Percentiles rank a stretch among this genome's conserved stretches.
Conservation (phyloP, 2,329 filamentous ascomycete species). For the Teratosphaeria zuluensis region DNA sequence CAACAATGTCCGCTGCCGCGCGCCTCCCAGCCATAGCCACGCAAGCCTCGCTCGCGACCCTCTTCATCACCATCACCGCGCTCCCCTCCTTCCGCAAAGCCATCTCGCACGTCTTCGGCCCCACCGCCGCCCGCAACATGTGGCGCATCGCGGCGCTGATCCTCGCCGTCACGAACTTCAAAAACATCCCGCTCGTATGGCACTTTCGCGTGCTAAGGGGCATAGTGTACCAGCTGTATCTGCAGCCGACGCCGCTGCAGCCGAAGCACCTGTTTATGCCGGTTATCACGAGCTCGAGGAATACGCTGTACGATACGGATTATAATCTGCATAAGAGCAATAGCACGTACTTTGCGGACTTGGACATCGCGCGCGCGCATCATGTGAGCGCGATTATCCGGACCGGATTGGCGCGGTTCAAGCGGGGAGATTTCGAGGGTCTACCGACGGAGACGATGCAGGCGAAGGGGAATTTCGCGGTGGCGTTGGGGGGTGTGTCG, state of each 20-base stretch:
- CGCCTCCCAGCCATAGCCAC: slow-evolving; percentile 21
- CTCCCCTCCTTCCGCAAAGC: slow-evolving; percentile 20
- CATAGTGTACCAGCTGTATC: slow-evolving; percentile 38
- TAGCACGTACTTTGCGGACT: slow-evolving; percentile 77
- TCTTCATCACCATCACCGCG: slow-evolving; percentile 12
- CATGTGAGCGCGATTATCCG: slow-evolving; percentile 52
- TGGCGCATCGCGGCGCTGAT: slow-evolving; percentile 26
- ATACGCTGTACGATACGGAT: slow-evolving; percentile 69
- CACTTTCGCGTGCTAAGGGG: slow-evolving; percentile 45
- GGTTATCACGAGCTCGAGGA: slow-evolving; percentile 55
- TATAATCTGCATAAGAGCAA: slow-evolving; percentile 80
- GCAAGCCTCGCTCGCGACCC: slow-evolving; percentile 16
- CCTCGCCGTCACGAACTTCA: slow-evolving; percentile 57
- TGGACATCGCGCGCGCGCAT: slow-evolving; percentile 74
- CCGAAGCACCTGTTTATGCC: slow-evolving; percentile 64
- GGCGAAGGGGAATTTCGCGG: slow-evolving; percentile 24
- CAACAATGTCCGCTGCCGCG: slow-evolving; percentile 22
- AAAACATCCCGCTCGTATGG: slow-evolving; percentile 66
- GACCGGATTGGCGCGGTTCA: slow-evolving; percentile 32
- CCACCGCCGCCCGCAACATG: slow-evolving; percentile 9
- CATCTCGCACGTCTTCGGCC: slow-evolving; percentile 13
- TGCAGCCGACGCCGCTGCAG: slow-evolving; percentile 30
- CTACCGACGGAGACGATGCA: slow-evolving; percentile 20
- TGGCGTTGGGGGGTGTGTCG: slow-evolving; percentile 38
- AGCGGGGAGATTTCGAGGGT: slow-evolving; percentile 25